phyloP scores from a whole-genome alignment of 352 stramenopile genomes.

The Pythium chondricola region DNA sequence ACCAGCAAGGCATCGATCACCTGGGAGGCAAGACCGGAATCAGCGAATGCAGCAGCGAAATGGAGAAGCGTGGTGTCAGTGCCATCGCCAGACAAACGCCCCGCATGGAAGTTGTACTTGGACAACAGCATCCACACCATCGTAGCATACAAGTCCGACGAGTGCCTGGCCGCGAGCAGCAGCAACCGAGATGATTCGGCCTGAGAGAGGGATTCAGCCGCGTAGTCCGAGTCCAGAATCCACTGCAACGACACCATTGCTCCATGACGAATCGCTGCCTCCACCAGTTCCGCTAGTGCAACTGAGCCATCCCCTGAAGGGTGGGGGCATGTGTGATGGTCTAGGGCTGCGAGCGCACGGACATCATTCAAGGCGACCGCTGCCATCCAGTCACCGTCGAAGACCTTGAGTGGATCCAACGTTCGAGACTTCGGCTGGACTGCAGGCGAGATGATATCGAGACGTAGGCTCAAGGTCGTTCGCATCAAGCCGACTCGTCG shows the following conservation, averaged over 20 bases:
- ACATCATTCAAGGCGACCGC: background rate
- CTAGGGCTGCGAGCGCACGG: background rate
- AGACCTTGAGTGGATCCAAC: too few species aligned
- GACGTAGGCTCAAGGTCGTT: too few species aligned
- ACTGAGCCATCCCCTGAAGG: background rate
- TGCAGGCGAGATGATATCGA: too few species aligned
- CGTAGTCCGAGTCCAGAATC: slow-evolving; percentile 25
- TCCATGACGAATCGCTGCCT: slow-evolving; percentile 20
- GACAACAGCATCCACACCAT: slow-evolving; percentile 41
- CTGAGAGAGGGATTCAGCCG: too few species aligned
- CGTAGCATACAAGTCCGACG: slow-evolving; percentile 24
- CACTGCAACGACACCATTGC: slow-evolving; percentile 36
- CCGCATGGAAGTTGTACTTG: slow-evolving; percentile 15
- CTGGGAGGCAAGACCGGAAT: slow-evolving; percentile 9
- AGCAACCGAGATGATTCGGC: background rate
- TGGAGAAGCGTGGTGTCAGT: slow-evolving; percentile 43
- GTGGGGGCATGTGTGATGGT: background rate
- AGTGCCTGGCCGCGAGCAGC: slow-evolving; percentile 24
- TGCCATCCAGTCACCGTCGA: background rate
- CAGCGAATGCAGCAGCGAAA: slow-evolving; percentile 35
- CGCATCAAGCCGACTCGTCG: too few species aligned
- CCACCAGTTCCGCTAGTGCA: slow-evolving; percentile 11
- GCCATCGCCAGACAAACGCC: slow-evolving; percentile 44
- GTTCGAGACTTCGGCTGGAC: too few species aligned
- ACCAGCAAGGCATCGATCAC: slow-evolving; percentile 25